A percentile compares a stretch with the other conserved stretches of the same genome.
Conservation (phyloP, 306 rosid genomes). For the Rubus parviflorus region DNA sequence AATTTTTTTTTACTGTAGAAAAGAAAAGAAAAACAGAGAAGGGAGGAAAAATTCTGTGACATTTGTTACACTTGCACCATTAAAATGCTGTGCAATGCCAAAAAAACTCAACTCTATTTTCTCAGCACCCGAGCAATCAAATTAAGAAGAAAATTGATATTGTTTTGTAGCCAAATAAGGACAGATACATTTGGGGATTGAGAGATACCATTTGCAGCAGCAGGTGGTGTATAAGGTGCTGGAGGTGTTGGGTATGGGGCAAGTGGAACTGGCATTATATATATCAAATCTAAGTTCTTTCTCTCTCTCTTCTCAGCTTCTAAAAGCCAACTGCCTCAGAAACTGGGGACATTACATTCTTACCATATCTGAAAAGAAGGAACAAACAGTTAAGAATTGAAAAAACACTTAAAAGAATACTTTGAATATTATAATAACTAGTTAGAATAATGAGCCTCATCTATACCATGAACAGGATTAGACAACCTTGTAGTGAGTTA, state of each 20-base stretch:
- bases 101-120: conserved; percentile 14
- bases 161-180: conserved; percentile 12
- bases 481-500: not conserved
- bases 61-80: conserved; percentile 8
- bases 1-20: not conserved
- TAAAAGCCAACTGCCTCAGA: conserved; percentile 28
- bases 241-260: conserved; percentile 92
- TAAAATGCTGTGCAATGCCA: conserved; percentile 20
- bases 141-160: conserved; percentile 25
- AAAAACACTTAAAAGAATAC: conserved; percentile 15
- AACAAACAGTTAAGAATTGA: conserved; percentile 18
- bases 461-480: conserved; percentile 1
- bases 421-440: conserved; percentile 2
- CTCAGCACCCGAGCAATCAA: conserved; percentile 24
- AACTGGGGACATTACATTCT: conserved; percentile 27
- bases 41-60: conserved; percentile 11
- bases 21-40: not conserved
- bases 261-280: conserved; percentile 99
- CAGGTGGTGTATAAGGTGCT: conserved; percentile 60
- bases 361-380: conserved; percentile 39
- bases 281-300: conserved; percentile 21
- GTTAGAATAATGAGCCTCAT: conserved; percentile 1
- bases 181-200: not conserved
- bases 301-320: conserved; percentile 43
- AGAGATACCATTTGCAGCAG: conserved; percentile 70